Conservation (phyloP, 352 stramenopile species). For the Pythium oligandrum region DNA sequence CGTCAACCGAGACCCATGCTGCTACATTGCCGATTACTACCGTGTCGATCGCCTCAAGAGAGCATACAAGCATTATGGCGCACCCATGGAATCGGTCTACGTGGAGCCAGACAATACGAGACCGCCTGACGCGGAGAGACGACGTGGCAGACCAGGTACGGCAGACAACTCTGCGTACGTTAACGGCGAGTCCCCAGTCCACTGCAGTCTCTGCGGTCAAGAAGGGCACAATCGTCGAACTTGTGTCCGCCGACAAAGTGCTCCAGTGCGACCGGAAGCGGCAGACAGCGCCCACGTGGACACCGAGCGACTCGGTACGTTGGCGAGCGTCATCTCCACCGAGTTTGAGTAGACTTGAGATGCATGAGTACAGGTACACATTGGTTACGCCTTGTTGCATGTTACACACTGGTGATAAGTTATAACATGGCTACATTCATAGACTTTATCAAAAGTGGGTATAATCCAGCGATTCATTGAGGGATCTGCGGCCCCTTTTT, state of each 20-base stretch:
- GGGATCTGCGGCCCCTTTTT: too few relatives aligned
- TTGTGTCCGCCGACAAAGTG: not conserved
- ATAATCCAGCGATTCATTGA: too few relatives aligned
- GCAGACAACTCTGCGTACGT: slow-evolving; percentile 9
- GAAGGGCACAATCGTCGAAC: slow-evolving; percentile 2
- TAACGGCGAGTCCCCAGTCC: slow-evolving; percentile 7
- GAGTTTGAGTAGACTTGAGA: too few relatives aligned
- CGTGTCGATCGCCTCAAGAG: not conserved
- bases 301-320: too few relatives aligned
- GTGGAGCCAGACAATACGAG: slow-evolving; percentile 4
- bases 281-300: too few relatives aligned
- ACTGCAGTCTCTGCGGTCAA: slow-evolving; percentile 3
- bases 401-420: too few relatives aligned
- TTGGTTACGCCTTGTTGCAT: too few relatives aligned
- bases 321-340: too few relatives aligned
- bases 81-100: slow-evolving; percentile 1
- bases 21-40: slow-evolving; percentile 14
- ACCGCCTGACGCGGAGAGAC: slow-evolving; percentile 3
- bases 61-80: slow-evolving; percentile 3
- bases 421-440: too few relatives aligned
- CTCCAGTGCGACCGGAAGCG: too few relatives aligned
- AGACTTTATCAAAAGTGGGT: too few relatives aligned
- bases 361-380: too few relatives aligned
- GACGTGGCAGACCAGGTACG: slow-evolving; percentile 1
- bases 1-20: not conserved